Conservation (phyloP, 495 filamentous ascomycete genomes). For the Hypomontagnella monticulosa region DNA sequence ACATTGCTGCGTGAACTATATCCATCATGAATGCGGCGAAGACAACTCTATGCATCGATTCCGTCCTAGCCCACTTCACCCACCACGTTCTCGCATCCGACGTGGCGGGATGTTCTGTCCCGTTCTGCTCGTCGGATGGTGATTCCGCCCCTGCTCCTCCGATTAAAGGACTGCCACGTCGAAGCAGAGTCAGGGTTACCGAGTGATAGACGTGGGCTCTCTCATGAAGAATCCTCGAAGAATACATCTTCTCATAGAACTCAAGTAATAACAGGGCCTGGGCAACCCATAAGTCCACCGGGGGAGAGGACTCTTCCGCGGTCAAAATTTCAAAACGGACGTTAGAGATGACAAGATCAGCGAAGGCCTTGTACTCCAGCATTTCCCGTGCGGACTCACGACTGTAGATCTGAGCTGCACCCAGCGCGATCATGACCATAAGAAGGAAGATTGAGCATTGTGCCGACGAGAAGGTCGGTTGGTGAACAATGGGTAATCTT, state of each 20-base stretch:
- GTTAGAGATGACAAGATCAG: constrained; percentile 84
- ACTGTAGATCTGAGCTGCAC: constrained; percentile 86
- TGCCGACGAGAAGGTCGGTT: constrained; percentile 88
- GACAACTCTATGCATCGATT: constrained; percentile 88
- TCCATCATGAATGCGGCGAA: constrained; percentile 97
- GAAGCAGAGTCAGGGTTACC: constrained; percentile 92
- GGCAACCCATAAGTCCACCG: constrained; percentile 93
- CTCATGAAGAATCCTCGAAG: constrained; percentile 87
- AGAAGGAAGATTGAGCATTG: constrained; percentile 82
- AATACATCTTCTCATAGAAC: constrained; percentile 96
- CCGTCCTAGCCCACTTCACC: constrained; percentile 94
- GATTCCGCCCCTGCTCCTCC: constrained; percentile 89
- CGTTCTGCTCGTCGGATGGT: constrained; percentile 77
- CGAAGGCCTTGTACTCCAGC: constrained; percentile 75
- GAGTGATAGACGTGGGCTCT: constrained; percentile 96
- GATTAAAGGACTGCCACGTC: constrained; percentile 90
- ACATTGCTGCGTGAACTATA: constrained; percentile 95
- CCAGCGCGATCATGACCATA: constrained; percentile 88
- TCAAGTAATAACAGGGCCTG: constrained; percentile 90
- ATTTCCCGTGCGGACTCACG: constrained; percentile 74
- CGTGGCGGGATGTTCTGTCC: constrained; percentile 51
- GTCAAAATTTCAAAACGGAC: constrained; percentile 88
- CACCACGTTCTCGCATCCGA: constrained; percentile 83
- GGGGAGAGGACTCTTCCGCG: constrained; percentile 84
- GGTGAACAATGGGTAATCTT: constrained; percentile 91